Base-by-base conservation (phyloP, 345 rosid species). In the Draba incana region DNA sequence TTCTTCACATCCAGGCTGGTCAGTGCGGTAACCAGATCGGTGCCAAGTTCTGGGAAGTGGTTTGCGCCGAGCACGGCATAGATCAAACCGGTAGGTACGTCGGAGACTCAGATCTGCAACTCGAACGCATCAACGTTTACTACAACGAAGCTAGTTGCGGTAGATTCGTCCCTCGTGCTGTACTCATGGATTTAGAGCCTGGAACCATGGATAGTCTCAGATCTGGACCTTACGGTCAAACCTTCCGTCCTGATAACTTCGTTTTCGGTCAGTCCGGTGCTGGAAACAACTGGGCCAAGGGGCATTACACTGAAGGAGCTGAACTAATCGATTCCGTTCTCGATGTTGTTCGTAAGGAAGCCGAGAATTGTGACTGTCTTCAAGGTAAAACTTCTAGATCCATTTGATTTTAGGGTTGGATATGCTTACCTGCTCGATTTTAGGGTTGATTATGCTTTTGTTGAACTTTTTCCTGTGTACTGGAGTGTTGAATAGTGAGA, bases 21-120 rank as follows among this genome's bases (percentile, higher is more conserved):
- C 77, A 72, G 16, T 72, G 77, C n/a, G 77, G 71, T 39, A 72
- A 72, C 77, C 77, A 72, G 71, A 72, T 72, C 54, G 71, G 77
- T 8, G 69, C 76, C 35, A 72, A 72, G 70, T 72, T 72, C 64
- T 72, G 76, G 76, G 76, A 72, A 56, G 70, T 72, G 1, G 57
- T 72, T 16, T 72, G 76, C 62, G 76, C 64, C 51, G 76, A 72
- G 30, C 76, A 72, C 66, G 77, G 77, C 33, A 64, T 72, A 12
- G 77, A 73, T 57, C 66, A 66, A 33, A 73, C 77, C 28, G 77
- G 77, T 13, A 47, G 77, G 1, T 73, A 73, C 71, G 28, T 30
- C 0, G 77, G 77, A 45, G 77, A 73, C 59, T 73, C 77, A 39
- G 77, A 65, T 65, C 71, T 73, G 4, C 71, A 73, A 13, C 77